Evolutionary conservation across 345 rosid species (phyloP), one percentile per base, ranked within the genome.

Genomic region (Sonneratia caseolaris): DNA sequence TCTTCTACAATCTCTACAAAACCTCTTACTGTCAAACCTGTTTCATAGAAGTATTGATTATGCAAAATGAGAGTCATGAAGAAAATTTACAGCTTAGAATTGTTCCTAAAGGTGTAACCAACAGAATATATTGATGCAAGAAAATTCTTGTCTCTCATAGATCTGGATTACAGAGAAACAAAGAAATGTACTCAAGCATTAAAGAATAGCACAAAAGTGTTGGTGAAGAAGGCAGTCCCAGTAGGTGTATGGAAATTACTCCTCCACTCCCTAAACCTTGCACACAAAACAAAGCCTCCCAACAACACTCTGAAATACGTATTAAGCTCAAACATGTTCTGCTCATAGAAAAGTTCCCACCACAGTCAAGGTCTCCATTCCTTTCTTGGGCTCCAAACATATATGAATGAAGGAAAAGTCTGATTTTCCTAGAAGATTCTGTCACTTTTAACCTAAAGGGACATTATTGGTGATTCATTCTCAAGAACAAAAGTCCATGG

Each of bases 1-100:
- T 76, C 89, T 85, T 82, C 97, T 84, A 78, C 99, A 95, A 79
- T 92, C 97, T 89, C 97, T 86, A 79, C 99, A 95, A 84, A 95
- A 95, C 81, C 94, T 89, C 85, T 92, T 95, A 89, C 91, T 84
- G 78, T 95, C 97, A 76, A 95, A 95, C 87, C 99, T 92, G 86
- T 72, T 71, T 5, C 70, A 68, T 22, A 43, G 21, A 68, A 68
- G 35, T 68, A 15, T 27, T 22, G 14, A 36, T 5, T 38, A 27
- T n/a, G 40, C 51, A 38, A 40, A 42, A 22, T 7, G 22, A 21
- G 18, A 45, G 14, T 9, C 35, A 70, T 11, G 16, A 32, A 70
- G 5, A 51, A 4, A 70, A 55, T 18, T 56, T 36, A 70, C 48
- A n/a, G 4, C 32, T 68, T 22, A 68, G 42, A 59, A 22, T 3